These are phyloP conservation scores for Coniochaeta pulveracea DNA, from an alignment of 2,329 filamentous ascomycete species.

Conservation along the genomic window DNA sequence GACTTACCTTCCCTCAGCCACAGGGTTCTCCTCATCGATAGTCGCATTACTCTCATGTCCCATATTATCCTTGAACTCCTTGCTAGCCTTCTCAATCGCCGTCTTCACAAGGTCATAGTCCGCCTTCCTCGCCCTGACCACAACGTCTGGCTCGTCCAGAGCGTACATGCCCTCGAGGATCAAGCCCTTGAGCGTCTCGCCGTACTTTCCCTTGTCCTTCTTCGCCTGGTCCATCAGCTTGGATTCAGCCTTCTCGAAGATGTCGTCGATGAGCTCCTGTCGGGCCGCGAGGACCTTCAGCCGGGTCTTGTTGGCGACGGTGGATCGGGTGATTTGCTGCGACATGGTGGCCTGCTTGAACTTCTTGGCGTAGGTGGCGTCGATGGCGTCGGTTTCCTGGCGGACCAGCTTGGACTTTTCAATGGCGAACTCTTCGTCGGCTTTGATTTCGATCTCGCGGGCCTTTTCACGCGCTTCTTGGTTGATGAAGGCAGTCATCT, in stretches of 20 bases:
- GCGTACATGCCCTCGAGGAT: slow-evolving; percentile 86
- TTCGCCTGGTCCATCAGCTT: slow-evolving; percentile 53
- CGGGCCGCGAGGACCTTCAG: slow-evolving; percentile 77
- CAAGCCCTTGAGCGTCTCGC: slow-evolving; percentile 63
- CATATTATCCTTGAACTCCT: slow-evolving; percentile 73
- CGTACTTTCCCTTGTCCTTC: slow-evolving; percentile 65
- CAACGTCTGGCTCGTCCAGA: slow-evolving; percentile 68
- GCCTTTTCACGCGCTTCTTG: slow-evolving; percentile 97
- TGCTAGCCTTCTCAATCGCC: slow-evolving; percentile 63
- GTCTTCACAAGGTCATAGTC: slow-evolving; percentile 68
- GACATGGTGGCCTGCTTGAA: slow-evolving; percentile 98
- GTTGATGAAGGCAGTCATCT: slow-evolving; percentile 99
- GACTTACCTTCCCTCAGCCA: slow-evolving; percentile 76
- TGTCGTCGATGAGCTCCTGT: slow-evolving; percentile 80
- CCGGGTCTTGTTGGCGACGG: slow-evolving; percentile 89
- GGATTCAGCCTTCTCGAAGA: slow-evolving; percentile 73
- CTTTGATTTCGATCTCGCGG: slow-evolving; percentile 94
- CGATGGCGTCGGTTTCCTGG: slow-evolving; percentile 87
- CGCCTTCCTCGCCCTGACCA: slow-evolving; percentile 65
- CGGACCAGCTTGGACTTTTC: slow-evolving; percentile 98
- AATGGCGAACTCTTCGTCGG: slow-evolving; percentile 97
- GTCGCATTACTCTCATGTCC: slow-evolving; percentile 58
- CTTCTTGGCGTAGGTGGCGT: slow-evolving; percentile 92
- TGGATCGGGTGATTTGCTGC: slow-evolving; percentile 96
- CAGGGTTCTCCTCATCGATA: slow-evolving; percentile 67